Base-by-base conservation (phyloP, 371 early-diverging fungal genomes). In the Choanephora cucurbitarum region DNA sequence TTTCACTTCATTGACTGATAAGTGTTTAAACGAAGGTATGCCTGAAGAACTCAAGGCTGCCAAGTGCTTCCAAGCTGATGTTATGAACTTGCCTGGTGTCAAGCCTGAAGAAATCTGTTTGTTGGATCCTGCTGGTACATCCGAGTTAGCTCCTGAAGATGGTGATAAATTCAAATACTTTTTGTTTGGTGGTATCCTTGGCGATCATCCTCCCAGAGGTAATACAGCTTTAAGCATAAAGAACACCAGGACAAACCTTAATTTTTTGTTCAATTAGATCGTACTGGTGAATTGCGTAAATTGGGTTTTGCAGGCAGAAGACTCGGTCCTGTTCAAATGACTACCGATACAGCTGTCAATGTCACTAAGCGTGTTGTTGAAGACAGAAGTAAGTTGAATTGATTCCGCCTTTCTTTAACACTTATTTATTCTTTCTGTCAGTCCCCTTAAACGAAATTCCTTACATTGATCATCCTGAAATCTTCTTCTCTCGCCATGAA, bases 141-240 rank as follows among this genome's bases (percentile, higher is more conserved):
- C 77, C 44, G 77, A 78, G 24, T 74, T 92, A 41, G 46, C 68
- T 31, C 90, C 91, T 22, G 84, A 79, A 49, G 92, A 92, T 66
- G 89, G 75, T 17, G 80, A 82, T 17, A 70, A 65, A 14, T 92
- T 79, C 58, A 85, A 88, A 28, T 89, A 82, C 67, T 82, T 89
- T 55, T 69, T 92, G 60, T 92, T 92, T 79, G 92, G 92, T 18
- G 92, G 92, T 34, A 92, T 92, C 55, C 67, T 91, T 46, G 87
- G 89, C 44, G 85, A 80, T 65, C 80, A 82, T 62, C 87, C 87
- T 41, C 87, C 87, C 47, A 70, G 80, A 76, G 87, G 87, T 84
- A 75, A n/a, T n/a, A n/a, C n/a, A n/a, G n/a, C n/a, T n/a, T n/a
- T n/a, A n/a, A n/a, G n/a, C n/a, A n/a, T n/a, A n/a, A n/a, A n/a